A percentile compares a stretch with the other conserved stretches of the same genome.
These are phyloP conservation scores for Raphanus hybrid DNA, from an alignment of 441 rosid genomes.

Conservation along the genomic window DNA sequence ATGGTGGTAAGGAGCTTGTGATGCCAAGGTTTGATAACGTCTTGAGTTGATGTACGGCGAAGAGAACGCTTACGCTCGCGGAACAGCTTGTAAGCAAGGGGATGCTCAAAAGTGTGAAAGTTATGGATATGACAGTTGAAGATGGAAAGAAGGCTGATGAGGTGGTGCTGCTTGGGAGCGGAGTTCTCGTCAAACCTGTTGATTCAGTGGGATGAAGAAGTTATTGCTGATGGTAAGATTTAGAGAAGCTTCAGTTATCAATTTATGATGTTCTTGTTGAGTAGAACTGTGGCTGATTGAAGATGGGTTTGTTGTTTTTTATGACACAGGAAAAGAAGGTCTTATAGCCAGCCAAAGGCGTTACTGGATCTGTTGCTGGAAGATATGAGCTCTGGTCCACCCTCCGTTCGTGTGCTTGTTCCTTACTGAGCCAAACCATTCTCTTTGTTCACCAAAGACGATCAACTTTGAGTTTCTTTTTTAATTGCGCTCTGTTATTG, in stretches of 20 bases:
- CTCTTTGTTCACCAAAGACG: not conserved
- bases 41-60: constrained; percentile 84
- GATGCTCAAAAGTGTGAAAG: constrained; percentile 51
- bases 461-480: not conserved
- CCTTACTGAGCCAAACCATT: constrained; percentile 46
- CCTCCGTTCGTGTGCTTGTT: constrained; percentile 62
- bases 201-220: constrained; percentile 71
- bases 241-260: not conserved
- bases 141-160: constrained; percentile 78
- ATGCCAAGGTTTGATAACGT: constrained; percentile 76
- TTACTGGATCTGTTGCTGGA: constrained; percentile 61
- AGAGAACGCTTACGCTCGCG: constrained; percentile 68
- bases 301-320: constrained; percentile 1
- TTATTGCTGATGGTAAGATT: constrained; percentile 71
- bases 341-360: constrained; percentile 50
- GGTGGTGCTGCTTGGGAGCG: constrained; percentile 94
- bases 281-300: too few relatives aligned
- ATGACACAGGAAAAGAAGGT: constrained; percentile 68
- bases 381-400: constrained; percentile 83
- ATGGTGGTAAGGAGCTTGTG: constrained; percentile 60
- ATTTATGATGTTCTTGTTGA: not conserved
- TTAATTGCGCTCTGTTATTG: not conserved
- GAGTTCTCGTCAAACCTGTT: constrained; percentile 68
- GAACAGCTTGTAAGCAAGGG: constrained; percentile 62
- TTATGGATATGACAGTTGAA: constrained; percentile 54